Conservation (phyloP, 495 filamentous ascomycete genomes). For the Cryomyces minteri region DNA sequence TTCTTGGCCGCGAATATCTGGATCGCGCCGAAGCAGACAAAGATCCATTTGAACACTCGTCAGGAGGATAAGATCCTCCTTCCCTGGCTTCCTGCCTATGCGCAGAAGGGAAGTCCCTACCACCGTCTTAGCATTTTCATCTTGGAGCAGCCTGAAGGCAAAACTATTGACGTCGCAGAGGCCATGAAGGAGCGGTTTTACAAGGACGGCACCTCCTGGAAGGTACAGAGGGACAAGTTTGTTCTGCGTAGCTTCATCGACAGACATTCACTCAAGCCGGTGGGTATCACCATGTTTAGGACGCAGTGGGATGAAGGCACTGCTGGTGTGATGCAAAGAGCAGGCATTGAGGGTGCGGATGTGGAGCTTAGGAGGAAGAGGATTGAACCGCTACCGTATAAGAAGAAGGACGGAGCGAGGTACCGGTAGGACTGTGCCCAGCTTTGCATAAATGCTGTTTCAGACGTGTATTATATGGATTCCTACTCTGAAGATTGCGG, state of each 20-base stretch:
- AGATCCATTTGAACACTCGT: constrained; percentile 20
- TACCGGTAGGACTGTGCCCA: constrained; percentile 10
- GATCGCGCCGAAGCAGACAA: constrained; percentile 33
- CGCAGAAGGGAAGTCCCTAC: constrained; percentile 81
- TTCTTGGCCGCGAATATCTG: constrained; percentile 58
- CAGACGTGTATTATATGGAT: too few relatives aligned
- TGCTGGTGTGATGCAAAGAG: constrained; percentile 63
- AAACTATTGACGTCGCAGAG: constrained; percentile 35
- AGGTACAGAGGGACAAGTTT: constrained; percentile 41
- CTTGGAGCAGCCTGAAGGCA: constrained; percentile 51
- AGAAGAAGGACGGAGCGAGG: constrained; percentile 18
- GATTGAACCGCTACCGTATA: constrained; percentile 29
- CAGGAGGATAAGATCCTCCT: constrained; percentile 40
- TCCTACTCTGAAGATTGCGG: too few relatives aligned
- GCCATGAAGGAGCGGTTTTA: constrained; percentile 28
- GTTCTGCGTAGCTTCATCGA: constrained; percentile 51
- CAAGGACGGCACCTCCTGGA: constrained; percentile 1
- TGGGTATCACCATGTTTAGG: constrained; percentile 77
- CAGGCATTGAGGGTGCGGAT: constrained; percentile 55
- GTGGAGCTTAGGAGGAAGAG: constrained; percentile 68
- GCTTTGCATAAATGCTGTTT: too few relatives aligned
- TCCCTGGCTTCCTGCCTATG: constrained; percentile 68
- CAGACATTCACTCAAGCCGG: constrained; percentile 45
- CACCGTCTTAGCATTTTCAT: constrained; percentile 75
- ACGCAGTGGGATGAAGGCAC: constrained; percentile 78